phyloP scores from a whole-genome alignment of 2,329 filamentous ascomycete genomes.

The Trichoderma aggressivum region DNA sequence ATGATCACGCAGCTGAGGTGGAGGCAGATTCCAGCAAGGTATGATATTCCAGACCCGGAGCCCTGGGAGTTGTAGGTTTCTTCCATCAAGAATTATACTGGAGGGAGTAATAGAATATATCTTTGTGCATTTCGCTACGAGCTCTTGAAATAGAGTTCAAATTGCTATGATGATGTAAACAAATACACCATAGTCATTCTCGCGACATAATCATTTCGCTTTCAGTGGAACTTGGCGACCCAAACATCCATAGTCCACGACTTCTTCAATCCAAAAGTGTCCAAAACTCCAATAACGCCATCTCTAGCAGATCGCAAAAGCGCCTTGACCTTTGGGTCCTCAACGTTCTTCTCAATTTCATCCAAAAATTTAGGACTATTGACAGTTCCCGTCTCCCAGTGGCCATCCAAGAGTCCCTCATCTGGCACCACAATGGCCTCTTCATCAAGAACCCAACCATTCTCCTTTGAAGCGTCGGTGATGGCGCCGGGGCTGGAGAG shows the following conservation, averaged over 20 bases:
- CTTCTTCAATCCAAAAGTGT: slow-evolving; percentile 28
- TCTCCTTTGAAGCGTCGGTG: slow-evolving; percentile 31
- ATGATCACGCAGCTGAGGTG: neutral
- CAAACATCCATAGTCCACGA: slow-evolving; percentile 44
- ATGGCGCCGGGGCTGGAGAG: slow-evolving; percentile 43
- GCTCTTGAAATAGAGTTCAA: neutral
- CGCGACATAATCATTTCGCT: neutral
- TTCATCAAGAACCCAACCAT: slow-evolving; percentile 37
- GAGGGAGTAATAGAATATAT: neutral
- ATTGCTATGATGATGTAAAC: neutral
- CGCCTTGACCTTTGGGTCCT: slow-evolving; percentile 28
- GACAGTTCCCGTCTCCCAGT: slow-evolving; percentile 43
- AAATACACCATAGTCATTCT: neutral
- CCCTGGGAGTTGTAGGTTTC: neutral
- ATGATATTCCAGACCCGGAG: neutral
- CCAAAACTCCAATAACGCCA: slow-evolving; percentile 31
- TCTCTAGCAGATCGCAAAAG: slow-evolving; percentile 32
- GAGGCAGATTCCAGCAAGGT: neutral
- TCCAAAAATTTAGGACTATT: slow-evolving; percentile 31
- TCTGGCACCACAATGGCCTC: slow-evolving; percentile 37
- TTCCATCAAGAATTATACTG: neutral
- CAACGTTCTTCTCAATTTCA: slow-evolving; percentile 31
- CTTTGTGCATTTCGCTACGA: neutral
- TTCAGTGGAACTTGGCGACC: slow-evolving; percentile 25
- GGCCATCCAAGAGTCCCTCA: slow-evolving; percentile 42